Evolutionary conservation across 164 flowering plant genomes (phyloP).

Genomic region (Vitis riparia): DNA sequence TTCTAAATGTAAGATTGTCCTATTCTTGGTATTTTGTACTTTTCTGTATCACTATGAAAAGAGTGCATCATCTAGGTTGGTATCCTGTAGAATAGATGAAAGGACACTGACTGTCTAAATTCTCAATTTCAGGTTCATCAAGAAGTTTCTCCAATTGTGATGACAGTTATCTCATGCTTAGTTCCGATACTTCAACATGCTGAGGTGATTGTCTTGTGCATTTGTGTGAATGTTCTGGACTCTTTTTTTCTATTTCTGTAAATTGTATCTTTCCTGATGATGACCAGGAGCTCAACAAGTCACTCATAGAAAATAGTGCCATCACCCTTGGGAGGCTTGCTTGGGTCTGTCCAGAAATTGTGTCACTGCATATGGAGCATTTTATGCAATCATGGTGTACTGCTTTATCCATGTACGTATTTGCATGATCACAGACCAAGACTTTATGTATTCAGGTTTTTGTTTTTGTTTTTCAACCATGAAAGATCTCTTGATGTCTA

Average conservation of each 20-base stretch:
- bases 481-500: too few relatives aligned
- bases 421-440: too few relatives aligned
- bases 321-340: constrained; percentile 96
- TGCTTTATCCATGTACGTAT: constrained; percentile 79
- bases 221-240: neutral
- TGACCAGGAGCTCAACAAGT: constrained; percentile 79
- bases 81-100: too few relatives aligned
- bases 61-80: too few relatives aligned
- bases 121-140: constrained; percentile 64
- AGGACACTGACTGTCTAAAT: too few relatives aligned
- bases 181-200: constrained; percentile 87
- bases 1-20: too few relatives aligned
- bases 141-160: constrained; percentile 79
- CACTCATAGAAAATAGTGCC: constrained; percentile 93
- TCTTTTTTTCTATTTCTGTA: neutral
- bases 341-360: constrained; percentile 93
- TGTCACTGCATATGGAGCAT: constrained; percentile 97
- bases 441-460: too few relatives aligned
- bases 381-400: constrained; percentile 95
- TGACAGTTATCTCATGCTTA: constrained; percentile 72
- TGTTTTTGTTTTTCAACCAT: too few relatives aligned
- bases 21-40: neutral
- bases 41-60: too few relatives aligned
- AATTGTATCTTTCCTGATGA: constrained; percentile 15
- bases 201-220: constrained; percentile 50